Conservation (phyloP, 176 grass and related monocot species). For the Olyra latifolia region DNA sequence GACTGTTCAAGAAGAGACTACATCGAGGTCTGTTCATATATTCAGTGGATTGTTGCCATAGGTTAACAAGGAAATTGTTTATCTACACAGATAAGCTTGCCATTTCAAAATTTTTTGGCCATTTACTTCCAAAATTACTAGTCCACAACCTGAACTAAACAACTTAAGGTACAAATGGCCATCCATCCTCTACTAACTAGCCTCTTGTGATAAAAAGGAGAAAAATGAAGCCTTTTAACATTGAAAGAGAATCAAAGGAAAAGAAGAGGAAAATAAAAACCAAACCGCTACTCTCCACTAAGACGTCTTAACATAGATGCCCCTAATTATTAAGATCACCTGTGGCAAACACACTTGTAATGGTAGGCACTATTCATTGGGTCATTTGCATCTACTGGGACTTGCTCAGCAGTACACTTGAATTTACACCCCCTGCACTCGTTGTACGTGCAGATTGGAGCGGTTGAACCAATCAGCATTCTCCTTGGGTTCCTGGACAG, state of each 20-base stretch:
- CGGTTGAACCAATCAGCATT: conserved; percentile 77
- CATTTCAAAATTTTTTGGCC: conserved; percentile 34
- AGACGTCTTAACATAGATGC: conserved; percentile 35
- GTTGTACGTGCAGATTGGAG: conserved; percentile 85
- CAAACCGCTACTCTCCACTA: conserved; percentile 27
- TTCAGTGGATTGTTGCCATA: conserved; percentile 4
- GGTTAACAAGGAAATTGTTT: background rate
- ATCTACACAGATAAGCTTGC: background rate
- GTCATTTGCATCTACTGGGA: conserved; percentile 84
- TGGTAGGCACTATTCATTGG: conserved; percentile 96
- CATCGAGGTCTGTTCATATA: conserved; percentile 37
- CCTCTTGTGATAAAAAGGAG: background rate
- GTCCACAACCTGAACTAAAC: conserved; percentile 47
- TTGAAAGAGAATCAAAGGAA: conserved; percentile 19
- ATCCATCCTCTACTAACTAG: conserved; percentile 40
- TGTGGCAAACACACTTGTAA: conserved; percentile 93
- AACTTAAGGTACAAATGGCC: conserved; percentile 49
- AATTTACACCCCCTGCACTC: conserved; percentile 87
- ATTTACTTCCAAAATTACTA: conserved; percentile 56
- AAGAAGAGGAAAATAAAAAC: conserved; percentile 12
- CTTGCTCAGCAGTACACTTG: conserved; percentile 88
- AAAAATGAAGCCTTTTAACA: conserved; percentile 36
- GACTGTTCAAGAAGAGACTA: conserved; percentile 29
- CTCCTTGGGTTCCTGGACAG: conserved; percentile 44
- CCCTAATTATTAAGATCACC: conserved; percentile 53